These are phyloP conservation scores for Coemansia furcata DNA, from an alignment of 192 early-diverging fungal genomes.

Conservation along the genomic window DNA sequence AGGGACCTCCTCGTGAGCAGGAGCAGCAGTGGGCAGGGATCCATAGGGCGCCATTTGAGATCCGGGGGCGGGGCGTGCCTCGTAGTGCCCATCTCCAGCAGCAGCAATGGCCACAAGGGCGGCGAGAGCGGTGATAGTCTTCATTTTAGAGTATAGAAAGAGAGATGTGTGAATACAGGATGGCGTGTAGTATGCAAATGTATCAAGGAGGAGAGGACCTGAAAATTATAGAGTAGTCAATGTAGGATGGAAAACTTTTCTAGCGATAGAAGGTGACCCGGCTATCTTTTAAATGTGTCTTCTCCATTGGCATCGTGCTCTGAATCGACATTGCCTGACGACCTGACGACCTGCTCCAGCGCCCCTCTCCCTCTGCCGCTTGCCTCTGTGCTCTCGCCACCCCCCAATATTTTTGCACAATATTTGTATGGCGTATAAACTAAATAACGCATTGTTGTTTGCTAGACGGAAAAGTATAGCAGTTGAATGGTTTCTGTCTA, in stretches of 20 bases:
- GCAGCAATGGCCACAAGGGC: constrained; percentile 41
- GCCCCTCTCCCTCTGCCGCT: background rate
- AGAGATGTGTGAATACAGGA: constrained; percentile 1
- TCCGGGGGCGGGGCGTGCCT: constrained; percentile 4
- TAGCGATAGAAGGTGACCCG: background rate
- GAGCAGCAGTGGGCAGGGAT: constrained; percentile 9
- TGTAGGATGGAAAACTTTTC: background rate
- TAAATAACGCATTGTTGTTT: background rate
- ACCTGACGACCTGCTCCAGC: background rate
- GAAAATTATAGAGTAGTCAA: background rate
- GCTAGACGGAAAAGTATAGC: background rate
- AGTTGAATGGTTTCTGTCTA: background rate
- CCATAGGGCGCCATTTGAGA: constrained; percentile 1
- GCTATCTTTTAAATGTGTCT: constrained; percentile 1
- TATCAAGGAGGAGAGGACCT: background rate
- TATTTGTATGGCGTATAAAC: background rate
- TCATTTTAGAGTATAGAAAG: constrained; percentile 18
- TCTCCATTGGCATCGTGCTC: background rate
- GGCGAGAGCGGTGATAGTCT: constrained; percentile 30
- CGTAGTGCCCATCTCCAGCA: constrained; percentile 37
- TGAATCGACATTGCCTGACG: background rate
- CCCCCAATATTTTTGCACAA: background rate
- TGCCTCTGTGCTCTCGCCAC: background rate
- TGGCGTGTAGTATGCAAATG: background rate
- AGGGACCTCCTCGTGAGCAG: constrained; percentile 22